These are phyloP conservation scores for Mycosphaerella arachidis DNA, from an alignment of 2,329 filamentous ascomycete genomes.

Conservation along the genomic window DNA sequence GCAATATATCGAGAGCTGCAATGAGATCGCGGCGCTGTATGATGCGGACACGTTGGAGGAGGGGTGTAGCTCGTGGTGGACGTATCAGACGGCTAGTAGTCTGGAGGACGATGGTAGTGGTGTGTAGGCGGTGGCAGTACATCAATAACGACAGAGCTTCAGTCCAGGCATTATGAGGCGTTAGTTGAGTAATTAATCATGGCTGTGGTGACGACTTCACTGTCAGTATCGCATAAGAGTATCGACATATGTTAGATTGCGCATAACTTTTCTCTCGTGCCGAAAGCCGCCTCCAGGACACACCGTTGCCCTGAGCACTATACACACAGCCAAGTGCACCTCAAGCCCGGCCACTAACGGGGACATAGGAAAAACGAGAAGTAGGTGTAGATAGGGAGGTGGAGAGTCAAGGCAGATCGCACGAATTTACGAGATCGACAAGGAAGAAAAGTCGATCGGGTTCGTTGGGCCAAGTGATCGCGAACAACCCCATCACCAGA, in stretches of 20 bases:
- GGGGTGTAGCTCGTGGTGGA: constrained; percentile 6
- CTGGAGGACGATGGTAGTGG: constrained; percentile 7
- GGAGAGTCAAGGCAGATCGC: no score
- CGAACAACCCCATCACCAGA: background rate
- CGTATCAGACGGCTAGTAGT: background rate
- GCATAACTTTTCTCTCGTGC: no score
- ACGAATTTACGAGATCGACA: no score
- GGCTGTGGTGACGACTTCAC: background rate
- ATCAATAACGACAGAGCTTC: no score
- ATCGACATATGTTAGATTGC: no score
- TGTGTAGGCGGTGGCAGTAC: background rate
- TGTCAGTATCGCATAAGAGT: background rate
- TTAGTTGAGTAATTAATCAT: background rate
- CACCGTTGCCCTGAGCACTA: no score
- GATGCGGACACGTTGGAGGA: constrained; percentile 6
- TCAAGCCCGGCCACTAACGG: background rate
- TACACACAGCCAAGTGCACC: no score
- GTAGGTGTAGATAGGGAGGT: background rate
- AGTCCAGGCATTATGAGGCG: no score
- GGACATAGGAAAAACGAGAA: background rate
- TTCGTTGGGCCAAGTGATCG: no score
- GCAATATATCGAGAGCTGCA: constrained; percentile 26
- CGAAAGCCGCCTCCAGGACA: no score
- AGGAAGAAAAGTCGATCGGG: no score
- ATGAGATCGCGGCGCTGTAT: constrained; percentile 16